Percentiles rank a stretch among this genome's conserved stretches.
These are phyloP conservation scores for Tetracladium maxilliforme DNA, from an alignment of 2,329 filamentous ascomycete genomes.

Conservation along the genomic window DNA sequence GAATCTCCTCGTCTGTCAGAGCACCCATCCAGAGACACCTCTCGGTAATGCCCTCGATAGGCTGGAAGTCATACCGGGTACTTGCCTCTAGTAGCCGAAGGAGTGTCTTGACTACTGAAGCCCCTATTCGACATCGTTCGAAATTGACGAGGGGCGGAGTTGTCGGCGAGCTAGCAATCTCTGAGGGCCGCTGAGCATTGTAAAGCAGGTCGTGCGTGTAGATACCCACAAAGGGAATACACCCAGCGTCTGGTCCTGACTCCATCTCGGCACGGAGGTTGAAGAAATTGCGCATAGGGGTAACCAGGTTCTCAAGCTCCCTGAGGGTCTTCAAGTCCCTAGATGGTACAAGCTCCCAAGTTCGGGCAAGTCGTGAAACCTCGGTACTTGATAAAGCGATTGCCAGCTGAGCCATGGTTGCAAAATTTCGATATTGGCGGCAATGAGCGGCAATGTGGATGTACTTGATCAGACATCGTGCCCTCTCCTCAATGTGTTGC, in stretches of 20 bases:
- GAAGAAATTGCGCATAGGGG: constrained; percentile 65
- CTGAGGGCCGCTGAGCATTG: constrained; percentile 65
- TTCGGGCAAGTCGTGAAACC: constrained; percentile 49
- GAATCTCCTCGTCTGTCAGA: constrained; percentile 61
- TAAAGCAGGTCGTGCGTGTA: constrained; percentile 77
- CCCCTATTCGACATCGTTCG: constrained; percentile 63
- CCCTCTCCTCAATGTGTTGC: constrained; percentile 54
- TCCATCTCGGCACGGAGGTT: constrained; percentile 72
- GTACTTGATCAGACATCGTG: constrained; percentile 63
- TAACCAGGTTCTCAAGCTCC: constrained; percentile 58
- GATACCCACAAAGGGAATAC: constrained; percentile 71
- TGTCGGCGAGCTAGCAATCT: constrained; percentile 52
- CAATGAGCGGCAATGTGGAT: constrained; percentile 71
- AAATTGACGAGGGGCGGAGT: constrained; percentile 67
- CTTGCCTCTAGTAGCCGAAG: constrained; percentile 68
- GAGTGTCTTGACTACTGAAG: constrained; percentile 65
- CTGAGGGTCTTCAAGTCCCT: constrained; percentile 50
- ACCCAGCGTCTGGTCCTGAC: constrained; percentile 45
- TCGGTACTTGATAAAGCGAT: constrained; percentile 65
- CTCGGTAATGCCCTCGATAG: constrained; percentile 64
- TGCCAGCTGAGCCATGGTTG: constrained; percentile 68
- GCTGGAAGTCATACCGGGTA: constrained; percentile 56
- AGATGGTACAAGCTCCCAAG: constrained; percentile 56
- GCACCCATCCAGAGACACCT: constrained; percentile 78
- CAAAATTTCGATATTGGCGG: constrained; percentile 65